Evolutionary conservation across 2,329 filamentous ascomycete genomes (phyloP), one percentile per base, ranked within the genome.

Genomic region (Myriosclerotinia scirpicola): DNA sequence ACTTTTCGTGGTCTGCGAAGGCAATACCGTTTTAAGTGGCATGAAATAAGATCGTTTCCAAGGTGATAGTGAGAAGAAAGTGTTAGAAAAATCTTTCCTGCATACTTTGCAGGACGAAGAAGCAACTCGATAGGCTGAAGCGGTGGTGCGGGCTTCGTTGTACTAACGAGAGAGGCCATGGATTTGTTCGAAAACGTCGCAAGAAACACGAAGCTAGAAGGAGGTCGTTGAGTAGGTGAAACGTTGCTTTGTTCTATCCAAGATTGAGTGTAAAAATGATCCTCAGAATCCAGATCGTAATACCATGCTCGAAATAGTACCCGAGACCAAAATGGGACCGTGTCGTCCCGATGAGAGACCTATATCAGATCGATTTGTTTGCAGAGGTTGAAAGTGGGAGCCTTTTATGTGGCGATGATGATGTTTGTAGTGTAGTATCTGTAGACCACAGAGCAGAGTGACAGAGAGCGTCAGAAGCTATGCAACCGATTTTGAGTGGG

Each of bases 241-340:
- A 46, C 44, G 17, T n/a, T 46, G 17, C 42, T 44, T 44, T 17
- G 9, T 17, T 44, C 1, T 44, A 20, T 44, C 17, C 42, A 44
- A 44, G 44, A n/a, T 9, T 34, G n/a, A 9, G 12, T 7, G 30
- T 46, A 30, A n/a, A 20, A 59, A 46, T 8, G 55, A 46, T 40
- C 55, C 55, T 36, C 42, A 36, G 36, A 60, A 48, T 36, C 12
- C 56, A 36, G 42, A 60, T 36, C 9, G 20, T 22, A 36, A 38
- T 48, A 20, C 17, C 36, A 5, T 59, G 56, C 56, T 17, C 42
- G 14, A 60, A 48, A 60, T 60, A 48, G 42, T 15, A 60, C 56
- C 42, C 20, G 30, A 36, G 42, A 60, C 26, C 36, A n/a, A 46
- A 15, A 36, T 9, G 12, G 12, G 30, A 42, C 42, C 56, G 8